A percentile compares a stretch with the other conserved stretches of the same genome.
Evolutionary conservation across 1,139 yeast species (phyloP).

Genomic region (Eremothecium coryli): DNA sequence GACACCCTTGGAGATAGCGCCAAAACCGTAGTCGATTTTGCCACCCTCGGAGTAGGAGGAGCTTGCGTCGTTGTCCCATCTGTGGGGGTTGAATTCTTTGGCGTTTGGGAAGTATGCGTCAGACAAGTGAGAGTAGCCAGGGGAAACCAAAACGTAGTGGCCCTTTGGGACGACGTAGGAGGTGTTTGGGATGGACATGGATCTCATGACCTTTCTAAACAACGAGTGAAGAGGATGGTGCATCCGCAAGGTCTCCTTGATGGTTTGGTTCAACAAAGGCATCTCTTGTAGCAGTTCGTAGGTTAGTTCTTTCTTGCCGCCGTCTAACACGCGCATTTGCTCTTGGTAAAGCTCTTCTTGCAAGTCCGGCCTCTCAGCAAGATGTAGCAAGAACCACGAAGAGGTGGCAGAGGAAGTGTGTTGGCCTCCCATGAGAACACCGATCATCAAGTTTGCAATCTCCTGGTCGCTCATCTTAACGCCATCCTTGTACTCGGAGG

Average conservation of each 20-base stretch:
- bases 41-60: conserved; percentile 35
- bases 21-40: conserved; percentile 87
- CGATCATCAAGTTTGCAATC: conserved; percentile 87
- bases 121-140: conserved; percentile 79
- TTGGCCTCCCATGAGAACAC: conserved; percentile 98
- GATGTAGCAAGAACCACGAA: conserved; percentile 86
- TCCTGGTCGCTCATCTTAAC: conserved; percentile 88
- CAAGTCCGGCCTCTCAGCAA: conserved; percentile 75
- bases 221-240: conserved; percentile 95
- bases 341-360: conserved; percentile 76
- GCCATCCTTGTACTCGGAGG: conserved; percentile 87
- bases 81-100: conserved; percentile 62
- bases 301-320: conserved; percentile 49
- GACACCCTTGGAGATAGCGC: conserved; percentile 93
- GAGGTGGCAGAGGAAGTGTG: conserved; percentile 96
- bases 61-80: conserved; percentile 63
- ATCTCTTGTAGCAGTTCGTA: conserved; percentile 78
- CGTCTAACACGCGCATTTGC: conserved; percentile 53
- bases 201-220: conserved; percentile 79
- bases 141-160: conserved; percentile 83
- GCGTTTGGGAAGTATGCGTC: conserved; percentile 75
- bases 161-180: conserved; percentile 79
- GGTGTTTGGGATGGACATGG: conserved; percentile 73
- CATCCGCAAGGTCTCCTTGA: conserved; percentile 88
- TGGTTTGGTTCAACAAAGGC: conserved; percentile 71